phyloP scores from a whole-genome alignment of 2,329 filamentous ascomycete species.

The Endocalyx cinctus region DNA sequence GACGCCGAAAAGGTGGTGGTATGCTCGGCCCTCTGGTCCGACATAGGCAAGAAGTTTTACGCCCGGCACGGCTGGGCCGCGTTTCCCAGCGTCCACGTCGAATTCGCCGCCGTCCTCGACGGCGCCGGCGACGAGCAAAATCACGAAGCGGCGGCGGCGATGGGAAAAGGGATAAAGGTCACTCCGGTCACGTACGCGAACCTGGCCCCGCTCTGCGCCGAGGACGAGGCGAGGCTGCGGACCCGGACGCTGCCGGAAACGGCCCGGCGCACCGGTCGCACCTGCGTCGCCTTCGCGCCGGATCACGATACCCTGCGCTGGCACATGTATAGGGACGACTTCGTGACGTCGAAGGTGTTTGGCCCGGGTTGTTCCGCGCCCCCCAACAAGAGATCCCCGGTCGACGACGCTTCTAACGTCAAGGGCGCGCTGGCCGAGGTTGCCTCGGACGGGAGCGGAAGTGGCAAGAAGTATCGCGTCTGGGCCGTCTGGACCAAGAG shows the following conservation, averaged over 20 bases:
- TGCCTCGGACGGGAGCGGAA: slow-evolving; percentile 12
- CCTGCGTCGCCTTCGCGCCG: slow-evolving; percentile 62
- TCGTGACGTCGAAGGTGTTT: slow-evolving; percentile 63
- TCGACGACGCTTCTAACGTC: too few species aligned
- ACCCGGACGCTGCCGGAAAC: slow-evolving; percentile 38
- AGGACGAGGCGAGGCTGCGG: slow-evolving; percentile 61
- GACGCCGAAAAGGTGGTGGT: slow-evolving; percentile 26
- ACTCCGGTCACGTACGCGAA: slow-evolving; percentile 53
- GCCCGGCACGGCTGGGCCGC: slow-evolving; percentile 70
- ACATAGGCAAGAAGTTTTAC: slow-evolving; percentile 83
- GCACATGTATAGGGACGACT: slow-evolving; percentile 79
- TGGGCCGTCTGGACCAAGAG: slow-evolving; percentile 71
- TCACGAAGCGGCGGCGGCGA: slow-evolving; percentile 15
- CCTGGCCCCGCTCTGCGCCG: slow-evolving; percentile 55
- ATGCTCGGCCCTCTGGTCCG: slow-evolving; percentile 81
- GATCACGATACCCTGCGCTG: slow-evolving; percentile 65
- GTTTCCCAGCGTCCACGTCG: slow-evolving; percentile 68
- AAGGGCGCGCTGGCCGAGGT: slow-evolving; percentile 64
- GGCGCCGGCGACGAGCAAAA: slow-evolving; percentile 22
- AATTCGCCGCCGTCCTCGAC: slow-evolving; percentile 42
- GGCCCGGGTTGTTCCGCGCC: slow-evolving; percentile 38
- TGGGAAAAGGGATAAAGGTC: too few species aligned
- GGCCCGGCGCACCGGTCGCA: slow-evolving; percentile 33
- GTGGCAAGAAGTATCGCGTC: slow-evolving; percentile 36
- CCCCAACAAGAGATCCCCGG: too few species aligned